Evolutionary conservation across 306 rosid species (phyloP).

Genomic region (Ceratonia siliqua): DNA sequence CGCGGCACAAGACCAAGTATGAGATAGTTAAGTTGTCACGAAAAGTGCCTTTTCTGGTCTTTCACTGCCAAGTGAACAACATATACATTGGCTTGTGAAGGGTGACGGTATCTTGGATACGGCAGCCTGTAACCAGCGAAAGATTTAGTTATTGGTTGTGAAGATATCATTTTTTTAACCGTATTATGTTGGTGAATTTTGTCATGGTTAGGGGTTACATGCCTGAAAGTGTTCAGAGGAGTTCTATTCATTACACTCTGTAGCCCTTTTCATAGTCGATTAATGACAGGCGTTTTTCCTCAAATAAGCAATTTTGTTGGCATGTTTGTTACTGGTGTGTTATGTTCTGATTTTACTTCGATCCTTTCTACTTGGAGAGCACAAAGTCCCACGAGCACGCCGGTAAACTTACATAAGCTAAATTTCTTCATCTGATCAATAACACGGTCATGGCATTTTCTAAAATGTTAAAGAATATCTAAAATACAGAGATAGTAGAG

Average conservation of each 20-base stretch:
- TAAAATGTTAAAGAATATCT: too few species aligned
- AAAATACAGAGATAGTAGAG: too few species aligned
- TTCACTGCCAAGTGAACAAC: constrained; percentile 28
- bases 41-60: constrained; percentile 19
- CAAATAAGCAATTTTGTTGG: not conserved
- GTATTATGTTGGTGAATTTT: constrained; percentile 26
- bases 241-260: constrained; percentile 10
- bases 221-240: constrained; percentile 21
- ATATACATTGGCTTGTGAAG: constrained; percentile 1
- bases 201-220: constrained; percentile 27
- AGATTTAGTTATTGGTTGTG: constrained; percentile 30
- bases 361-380: not conserved
- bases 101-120: constrained; percentile 29
- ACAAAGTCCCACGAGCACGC: not conserved
- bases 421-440: too few species aligned
- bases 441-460: too few species aligned
- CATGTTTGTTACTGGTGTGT: not conserved
- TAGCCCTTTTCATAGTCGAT: constrained; percentile 2
- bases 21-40: constrained; percentile 47
- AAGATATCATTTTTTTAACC: constrained; percentile 23
- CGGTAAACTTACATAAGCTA: too few species aligned
- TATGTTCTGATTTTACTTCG: constrained; percentile 10
- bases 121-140: constrained; percentile 35
- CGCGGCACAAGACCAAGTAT: constrained; percentile 5
- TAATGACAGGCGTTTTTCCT: not conserved